phyloP scores from a whole-genome alignment of 2,329 filamentous ascomycete species.

The Lachnellula subtilissima region DNA sequence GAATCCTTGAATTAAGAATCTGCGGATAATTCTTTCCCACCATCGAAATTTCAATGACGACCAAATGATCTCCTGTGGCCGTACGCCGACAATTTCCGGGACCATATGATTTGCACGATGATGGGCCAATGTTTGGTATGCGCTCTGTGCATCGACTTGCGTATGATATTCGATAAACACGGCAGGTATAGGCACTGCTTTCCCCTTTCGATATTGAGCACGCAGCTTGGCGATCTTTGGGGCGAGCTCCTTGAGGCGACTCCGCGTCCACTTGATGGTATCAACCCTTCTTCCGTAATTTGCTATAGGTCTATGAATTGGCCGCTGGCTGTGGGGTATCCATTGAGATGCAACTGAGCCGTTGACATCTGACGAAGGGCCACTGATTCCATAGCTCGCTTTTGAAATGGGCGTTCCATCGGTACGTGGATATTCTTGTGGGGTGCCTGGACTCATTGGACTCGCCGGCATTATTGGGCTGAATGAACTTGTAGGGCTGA shows the following conservation, averaged over 20 bases:
- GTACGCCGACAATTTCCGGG: slow-evolving; percentile 58
- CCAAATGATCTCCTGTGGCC: slow-evolving; percentile 61
- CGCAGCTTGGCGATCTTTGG: slow-evolving; percentile 30
- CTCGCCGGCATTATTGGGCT: neutral
- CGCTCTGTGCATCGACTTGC: slow-evolving; percentile 56
- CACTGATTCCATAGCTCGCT: slow-evolving; percentile 15
- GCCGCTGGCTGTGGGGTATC: slow-evolving; percentile 29
- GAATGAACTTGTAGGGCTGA: slow-evolving; percentile 1
- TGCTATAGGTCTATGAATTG: slow-evolving; percentile 33
- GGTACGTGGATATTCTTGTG: slow-evolving; percentile 8
- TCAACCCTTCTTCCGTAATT: slow-evolving; percentile 34
- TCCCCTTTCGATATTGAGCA: slow-evolving; percentile 37
- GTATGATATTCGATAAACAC: slow-evolving; percentile 63
- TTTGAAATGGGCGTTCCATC: slow-evolving; percentile 17
- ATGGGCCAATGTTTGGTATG: slow-evolving; percentile 60
- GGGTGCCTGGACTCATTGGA: slow-evolving; percentile 6
- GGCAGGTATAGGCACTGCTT: slow-evolving; percentile 50
- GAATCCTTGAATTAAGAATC: slow-evolving; percentile 45
- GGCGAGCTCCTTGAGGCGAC: slow-evolving; percentile 29
- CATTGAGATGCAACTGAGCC: slow-evolving; percentile 35
- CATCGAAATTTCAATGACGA: slow-evolving; percentile 58
- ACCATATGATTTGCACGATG: slow-evolving; percentile 59
- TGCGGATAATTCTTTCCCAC: slow-evolving; percentile 55
- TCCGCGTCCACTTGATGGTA: slow-evolving; percentile 35
- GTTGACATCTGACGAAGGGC: slow-evolving; percentile 28